phyloP scores from a whole-genome alignment of 2,329 filamentous ascomycete species.

The Chaetomium sp. region DNA sequence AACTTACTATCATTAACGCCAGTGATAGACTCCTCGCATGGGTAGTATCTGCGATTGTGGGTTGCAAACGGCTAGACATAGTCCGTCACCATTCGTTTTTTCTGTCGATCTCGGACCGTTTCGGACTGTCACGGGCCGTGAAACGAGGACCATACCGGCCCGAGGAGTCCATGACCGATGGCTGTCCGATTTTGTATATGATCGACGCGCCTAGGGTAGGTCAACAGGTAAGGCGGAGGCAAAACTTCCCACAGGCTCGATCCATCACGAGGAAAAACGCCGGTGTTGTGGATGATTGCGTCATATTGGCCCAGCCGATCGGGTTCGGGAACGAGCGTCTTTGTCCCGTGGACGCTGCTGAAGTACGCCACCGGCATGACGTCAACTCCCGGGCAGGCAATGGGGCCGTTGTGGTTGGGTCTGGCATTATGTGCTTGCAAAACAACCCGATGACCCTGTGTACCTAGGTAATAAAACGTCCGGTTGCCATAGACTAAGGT shows the following conservation, averaged over 20 bases:
- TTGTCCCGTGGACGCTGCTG: slow-evolving; percentile 52
- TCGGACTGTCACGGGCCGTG: too few relatives aligned
- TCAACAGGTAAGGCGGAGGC: slow-evolving; percentile 58
- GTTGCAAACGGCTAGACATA: too few relatives aligned
- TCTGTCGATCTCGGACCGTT: too few relatives aligned
- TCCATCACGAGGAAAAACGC: slow-evolving; percentile 48
- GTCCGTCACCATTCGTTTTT: too few relatives aligned
- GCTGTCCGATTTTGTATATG: too few relatives aligned
- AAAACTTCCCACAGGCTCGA: slow-evolving; percentile 39
- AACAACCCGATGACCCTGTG: slow-evolving; percentile 56
- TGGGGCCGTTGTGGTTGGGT: slow-evolving; percentile 52
- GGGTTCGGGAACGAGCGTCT: slow-evolving; percentile 53
- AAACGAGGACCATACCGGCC: too few relatives aligned
- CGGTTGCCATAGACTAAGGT: slow-evolving; percentile 55
- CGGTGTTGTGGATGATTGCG: slow-evolving; percentile 61
- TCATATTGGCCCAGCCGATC: slow-evolving; percentile 56
- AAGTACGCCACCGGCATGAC: slow-evolving; percentile 57
- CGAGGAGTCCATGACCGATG: too few relatives aligned
- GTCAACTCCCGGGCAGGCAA: slow-evolving; percentile 53
- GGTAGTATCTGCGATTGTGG: too few relatives aligned
- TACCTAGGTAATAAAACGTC: slow-evolving; percentile 51
- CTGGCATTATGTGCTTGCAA: slow-evolving; percentile 59
- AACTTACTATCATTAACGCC: too few relatives aligned
- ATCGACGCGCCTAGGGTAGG: too few relatives aligned
- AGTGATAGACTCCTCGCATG: too few relatives aligned